Conservation (phyloP, 495 filamentous ascomycete species). For the Clohesyomyces aquaticus region DNA sequence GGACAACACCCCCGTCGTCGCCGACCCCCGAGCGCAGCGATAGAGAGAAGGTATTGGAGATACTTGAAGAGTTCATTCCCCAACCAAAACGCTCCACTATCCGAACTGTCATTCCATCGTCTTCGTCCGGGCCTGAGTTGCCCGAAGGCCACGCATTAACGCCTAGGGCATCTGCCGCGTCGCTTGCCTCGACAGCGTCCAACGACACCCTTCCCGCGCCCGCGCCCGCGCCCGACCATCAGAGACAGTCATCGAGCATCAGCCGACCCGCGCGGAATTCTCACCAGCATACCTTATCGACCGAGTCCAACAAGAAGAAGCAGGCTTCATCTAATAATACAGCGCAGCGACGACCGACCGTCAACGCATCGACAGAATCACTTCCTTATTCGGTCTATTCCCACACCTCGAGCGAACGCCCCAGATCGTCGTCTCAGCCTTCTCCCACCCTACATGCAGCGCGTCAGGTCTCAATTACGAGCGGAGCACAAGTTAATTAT, state of each 20-base stretch:
- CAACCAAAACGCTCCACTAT: conserved; percentile 29
- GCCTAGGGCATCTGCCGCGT: conserved; percentile 39
- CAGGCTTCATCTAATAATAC: conserved; percentile 39
- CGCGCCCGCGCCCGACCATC: conserved; percentile 11
- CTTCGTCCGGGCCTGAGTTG: conserved; percentile 21
- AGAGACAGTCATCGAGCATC: conserved; percentile 31
- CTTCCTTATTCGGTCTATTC: conserved; percentile 32
- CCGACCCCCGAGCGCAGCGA: conserved; percentile 10
- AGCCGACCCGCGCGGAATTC: conserved; percentile 14
- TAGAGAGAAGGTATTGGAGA: conserved; percentile 31
- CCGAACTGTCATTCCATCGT: conserved; percentile 41
- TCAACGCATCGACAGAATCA: conserved; percentile 38
- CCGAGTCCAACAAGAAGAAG: conserved; percentile 35
- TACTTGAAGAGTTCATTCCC: conserved; percentile 30
- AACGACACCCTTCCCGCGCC: conserved; percentile 31
- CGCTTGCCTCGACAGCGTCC: conserved; percentile 42
- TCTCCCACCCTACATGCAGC: conserved; percentile 37
- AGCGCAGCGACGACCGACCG: conserved; percentile 14
- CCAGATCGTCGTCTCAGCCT: conserved; percentile 36
- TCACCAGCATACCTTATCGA: conserved; percentile 31
- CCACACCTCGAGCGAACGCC: conserved; percentile 26
- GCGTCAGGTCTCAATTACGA: conserved; percentile 37
- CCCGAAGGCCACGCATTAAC: conserved; percentile 37
- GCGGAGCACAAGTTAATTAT: conserved; percentile 42
- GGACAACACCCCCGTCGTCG: conserved; percentile 40